phyloP scores from a whole-genome alignment of 129 eudicot species.

The Ambrosia artemisiifolia region DNA sequence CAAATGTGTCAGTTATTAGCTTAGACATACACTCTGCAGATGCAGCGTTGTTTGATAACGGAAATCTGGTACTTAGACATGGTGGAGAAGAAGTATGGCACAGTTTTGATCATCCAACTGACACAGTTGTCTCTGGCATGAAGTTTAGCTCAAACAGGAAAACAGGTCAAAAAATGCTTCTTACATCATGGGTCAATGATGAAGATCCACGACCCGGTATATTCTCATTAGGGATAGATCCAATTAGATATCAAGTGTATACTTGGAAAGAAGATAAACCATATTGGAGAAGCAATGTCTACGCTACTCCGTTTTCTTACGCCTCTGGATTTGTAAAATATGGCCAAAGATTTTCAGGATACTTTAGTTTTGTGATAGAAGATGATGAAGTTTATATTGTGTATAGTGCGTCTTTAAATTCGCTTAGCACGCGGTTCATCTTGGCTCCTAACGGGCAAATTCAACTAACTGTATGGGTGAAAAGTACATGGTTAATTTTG shows the following conservation, averaged over 20 bases:
- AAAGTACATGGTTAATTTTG: conserved; percentile 28
- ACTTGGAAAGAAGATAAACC: conserved; percentile 40
- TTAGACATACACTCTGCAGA: conserved; percentile 8
- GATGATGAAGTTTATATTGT: conserved; percentile 26
- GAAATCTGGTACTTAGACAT: conserved; percentile 49
- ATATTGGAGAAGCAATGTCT: conserved; percentile 53
- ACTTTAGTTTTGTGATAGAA: conserved; percentile 18
- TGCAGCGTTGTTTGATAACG: conserved; percentile 49
- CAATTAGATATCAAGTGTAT: conserved; percentile 22
- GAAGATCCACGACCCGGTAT: conserved; percentile 55
- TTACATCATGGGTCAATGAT: conserved; percentile 54
- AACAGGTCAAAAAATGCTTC: conserved; percentile 10
- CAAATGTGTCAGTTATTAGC: conserved; percentile 23
- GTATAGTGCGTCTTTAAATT: conserved; percentile 11
- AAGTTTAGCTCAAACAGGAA: conserved; percentile 37
- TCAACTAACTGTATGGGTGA: conserved; percentile 22
- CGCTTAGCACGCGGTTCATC: conserved; percentile 13
- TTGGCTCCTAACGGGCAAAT: conserved; percentile 25
- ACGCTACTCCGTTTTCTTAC: conserved; percentile 8
- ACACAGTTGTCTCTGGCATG: conserved; percentile 54
- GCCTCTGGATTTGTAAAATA: background rate
- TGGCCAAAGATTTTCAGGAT: conserved; percentile 22
- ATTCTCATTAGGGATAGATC: conserved; percentile 45
- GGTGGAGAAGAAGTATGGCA: conserved; percentile 44
- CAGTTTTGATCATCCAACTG: conserved; percentile 53